A percentile compares a stretch with the other conserved stretches of the same genome.
Conservation (phyloP, 495 filamentous ascomycete genomes). For the Hypoxylon crocopeplum region DNA sequence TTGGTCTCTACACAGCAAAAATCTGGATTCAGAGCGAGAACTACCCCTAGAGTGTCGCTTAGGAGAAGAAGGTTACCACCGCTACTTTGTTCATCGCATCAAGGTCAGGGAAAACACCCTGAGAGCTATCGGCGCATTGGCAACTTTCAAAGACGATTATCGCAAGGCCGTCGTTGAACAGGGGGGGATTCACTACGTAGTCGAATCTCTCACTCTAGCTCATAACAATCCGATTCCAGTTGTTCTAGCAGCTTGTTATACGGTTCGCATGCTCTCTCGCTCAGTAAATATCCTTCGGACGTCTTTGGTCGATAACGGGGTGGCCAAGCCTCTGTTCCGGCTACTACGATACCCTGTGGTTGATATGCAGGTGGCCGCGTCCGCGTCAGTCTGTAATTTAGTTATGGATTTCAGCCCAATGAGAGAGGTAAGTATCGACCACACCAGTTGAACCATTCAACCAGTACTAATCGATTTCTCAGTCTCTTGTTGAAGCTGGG, state of each 20-base stretch:
- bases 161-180: slow-evolving; percentile 83
- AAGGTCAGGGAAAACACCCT: slow-evolving; percentile 79
- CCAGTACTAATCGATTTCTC: slow-evolving; percentile 33
- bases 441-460: background rate
- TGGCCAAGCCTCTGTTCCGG: slow-evolving; percentile 78
- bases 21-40: slow-evolving; percentile 16
- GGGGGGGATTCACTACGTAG: slow-evolving; percentile 78
- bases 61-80: slow-evolving; percentile 67
- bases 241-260: slow-evolving; percentile 84
- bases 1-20: slow-evolving; percentile 49
- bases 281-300: slow-evolving; percentile 86
- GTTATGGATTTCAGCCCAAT: slow-evolving; percentile 88
- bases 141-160: slow-evolving; percentile 82
- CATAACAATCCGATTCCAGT: slow-evolving; percentile 63
- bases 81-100: slow-evolving; percentile 72
- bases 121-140: slow-evolving; percentile 77
- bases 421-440: slow-evolving; percentile 68
- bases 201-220: slow-evolving; percentile 77
- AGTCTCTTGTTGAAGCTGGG: slow-evolving; percentile 79
- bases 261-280: slow-evolving; percentile 76
- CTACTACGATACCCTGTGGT: slow-evolving; percentile 78
- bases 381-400: slow-evolving; percentile 81
- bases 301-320: slow-evolving; percentile 81
- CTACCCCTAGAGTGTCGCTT: slow-evolving; percentile 49
- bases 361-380: slow-evolving; percentile 85